Evolutionary conservation across 805 yeast genomes (phyloP), one percentile per base, ranked within the genome.

Genomic region (Wickerhamiella sorbophila): DNA sequence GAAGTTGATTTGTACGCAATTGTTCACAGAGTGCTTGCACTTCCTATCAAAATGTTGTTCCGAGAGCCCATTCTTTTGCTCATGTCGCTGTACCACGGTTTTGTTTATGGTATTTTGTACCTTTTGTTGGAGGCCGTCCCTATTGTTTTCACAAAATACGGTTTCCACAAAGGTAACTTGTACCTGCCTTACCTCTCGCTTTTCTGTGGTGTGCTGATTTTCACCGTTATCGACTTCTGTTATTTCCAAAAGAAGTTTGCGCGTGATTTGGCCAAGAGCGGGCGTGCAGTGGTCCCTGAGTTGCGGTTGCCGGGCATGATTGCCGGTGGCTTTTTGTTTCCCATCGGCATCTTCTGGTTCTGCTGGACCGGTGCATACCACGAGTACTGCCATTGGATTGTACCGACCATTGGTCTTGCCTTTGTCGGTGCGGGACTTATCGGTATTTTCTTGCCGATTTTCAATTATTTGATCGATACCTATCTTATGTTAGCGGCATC

Each of bases 331-430:
- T 46, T 82, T 46, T 57, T 70, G 10, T 80, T 86, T 63, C 79
- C 93, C 22, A 66, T 74, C 40, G 95, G 95, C 38, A 63, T 86
- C 51, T 68, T 86, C 51, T 80, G 94, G 93, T 68, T 85, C 55
- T 75, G 84, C 43, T 86, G 95, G 95, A 66, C 88, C 9, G 94
- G 81, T 72, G 26, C 87, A 84, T 43, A 94, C 58, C 31, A 24
- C 14, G 21, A 36, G 6, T 58, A 60, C 33, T 72, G 84, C 33
- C 94, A 79, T 55, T 73, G 76, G 77, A 57, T 69, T 12, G 72
- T 67, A 5, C 81, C 79, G 22, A 64, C 69, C 58, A 58, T 76
- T 34, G 80, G 77, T 6, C 67, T 76, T 15, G 64, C 65, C 10
- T 48, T 71, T 19, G 69, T 72, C 41, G 74, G 75, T 5, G 55